phyloP scores from a whole-genome alignment of 169 alveolate genomes.

The Cryptosporidium xiaoi region DNA sequence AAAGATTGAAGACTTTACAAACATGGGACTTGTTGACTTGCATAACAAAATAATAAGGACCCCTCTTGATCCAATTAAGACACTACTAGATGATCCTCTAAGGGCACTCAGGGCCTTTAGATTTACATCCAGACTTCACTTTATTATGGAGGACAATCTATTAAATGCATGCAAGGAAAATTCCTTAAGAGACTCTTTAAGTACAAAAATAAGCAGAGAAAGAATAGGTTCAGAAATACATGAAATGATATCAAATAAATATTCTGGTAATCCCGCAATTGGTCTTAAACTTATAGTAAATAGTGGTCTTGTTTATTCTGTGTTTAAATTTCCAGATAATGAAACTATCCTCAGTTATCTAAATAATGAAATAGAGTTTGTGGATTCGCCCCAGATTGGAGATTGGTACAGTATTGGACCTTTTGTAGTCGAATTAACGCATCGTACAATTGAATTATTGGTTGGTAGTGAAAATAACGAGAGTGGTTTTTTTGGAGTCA shows the following conservation, averaged over 20 bases:
- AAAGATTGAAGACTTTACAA: slow-evolving; percentile 96
- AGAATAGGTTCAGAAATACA: slow-evolving; percentile 77
- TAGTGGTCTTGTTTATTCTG: slow-evolving; percentile 36
- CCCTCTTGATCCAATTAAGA: slow-evolving; percentile 91
- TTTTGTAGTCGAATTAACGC: slow-evolving; percentile 54
- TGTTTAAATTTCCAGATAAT: slow-evolving; percentile 53
- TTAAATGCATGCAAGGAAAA: slow-evolving; percentile 68
- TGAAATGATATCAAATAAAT: slow-evolving; percentile 73
- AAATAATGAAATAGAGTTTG: slow-evolving; percentile 10
- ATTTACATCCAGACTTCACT: slow-evolving; percentile 91
- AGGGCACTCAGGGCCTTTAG: slow-evolving; percentile 96
- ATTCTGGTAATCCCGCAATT: slow-evolving; percentile 65
- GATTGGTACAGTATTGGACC: slow-evolving; percentile 56
- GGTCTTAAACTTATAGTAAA: slow-evolving; percentile 41
- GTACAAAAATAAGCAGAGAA: slow-evolving; percentile 76
- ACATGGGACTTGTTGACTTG: slow-evolving; percentile 92
- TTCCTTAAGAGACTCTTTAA: slow-evolving; percentile 50
- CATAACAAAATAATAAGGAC: slow-evolving; percentile 91
- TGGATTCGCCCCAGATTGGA: slow-evolving; percentile 2
- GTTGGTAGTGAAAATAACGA: no score
- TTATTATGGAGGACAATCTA: slow-evolving; percentile 84
- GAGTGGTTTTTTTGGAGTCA: background rate
- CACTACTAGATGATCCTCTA: slow-evolving; percentile 98
- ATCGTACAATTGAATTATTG: slow-evolving; percentile 25
- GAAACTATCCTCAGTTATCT: slow-evolving; percentile 6